A percentile compares a stretch with the other conserved stretches of the same genome.
These are phyloP conservation scores for Apiosordaria backusii DNA, from an alignment of 495 filamentous ascomycete genomes.

Conservation along the genomic window DNA sequence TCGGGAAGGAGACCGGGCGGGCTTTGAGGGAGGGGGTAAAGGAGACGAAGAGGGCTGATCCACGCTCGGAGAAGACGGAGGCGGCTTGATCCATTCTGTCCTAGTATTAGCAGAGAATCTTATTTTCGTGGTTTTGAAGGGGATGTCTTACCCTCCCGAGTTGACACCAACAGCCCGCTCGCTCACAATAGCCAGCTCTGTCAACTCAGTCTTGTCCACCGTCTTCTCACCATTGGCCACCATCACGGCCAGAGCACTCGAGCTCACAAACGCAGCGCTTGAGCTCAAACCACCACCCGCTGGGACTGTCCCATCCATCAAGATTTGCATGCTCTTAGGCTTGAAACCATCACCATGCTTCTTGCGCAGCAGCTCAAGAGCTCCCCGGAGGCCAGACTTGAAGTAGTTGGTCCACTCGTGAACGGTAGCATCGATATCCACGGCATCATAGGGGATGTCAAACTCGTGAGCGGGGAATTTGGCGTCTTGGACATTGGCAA, in stretches of 20 bases:
- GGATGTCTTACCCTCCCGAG: slow-evolving; percentile 70
- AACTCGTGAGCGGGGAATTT: slow-evolving; percentile 80
- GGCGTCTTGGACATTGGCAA: slow-evolving; percentile 72
- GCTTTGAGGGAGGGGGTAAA: slow-evolving; percentile 79
- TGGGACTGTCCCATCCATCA: slow-evolving; percentile 89
- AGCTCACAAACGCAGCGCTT: slow-evolving; percentile 89
- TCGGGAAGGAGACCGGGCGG: slow-evolving; percentile 77
- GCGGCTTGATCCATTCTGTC: slow-evolving; percentile 93
- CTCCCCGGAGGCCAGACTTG: slow-evolving; percentile 82
- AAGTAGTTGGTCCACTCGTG: slow-evolving; percentile 99
- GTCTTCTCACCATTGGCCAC: slow-evolving; percentile 74
- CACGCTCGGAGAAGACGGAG: slow-evolving; percentile 83
- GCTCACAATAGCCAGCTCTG: slow-evolving; percentile 88
- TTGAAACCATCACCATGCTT: slow-evolving; percentile 56
- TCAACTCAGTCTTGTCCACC: slow-evolving; percentile 83
- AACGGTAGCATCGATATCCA: slow-evolving; percentile 76
- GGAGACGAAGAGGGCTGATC: slow-evolving; percentile 82
- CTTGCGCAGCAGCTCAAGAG: slow-evolving; percentile 72
- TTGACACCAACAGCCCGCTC: slow-evolving; percentile 95
- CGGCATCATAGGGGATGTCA: slow-evolving; percentile 58
- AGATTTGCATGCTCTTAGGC: slow-evolving; percentile 77
- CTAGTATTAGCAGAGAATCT: too few species aligned
- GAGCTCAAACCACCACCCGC: slow-evolving; percentile 88
- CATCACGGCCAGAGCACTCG: slow-evolving; percentile 84
- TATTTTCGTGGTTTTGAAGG: not conserved